A percentile compares a stretch with the other conserved stretches of the same genome.
phyloP scores from a whole-genome alignment of 352 stramenopile species.

The Globisporangium uncinulatum region DNA sequence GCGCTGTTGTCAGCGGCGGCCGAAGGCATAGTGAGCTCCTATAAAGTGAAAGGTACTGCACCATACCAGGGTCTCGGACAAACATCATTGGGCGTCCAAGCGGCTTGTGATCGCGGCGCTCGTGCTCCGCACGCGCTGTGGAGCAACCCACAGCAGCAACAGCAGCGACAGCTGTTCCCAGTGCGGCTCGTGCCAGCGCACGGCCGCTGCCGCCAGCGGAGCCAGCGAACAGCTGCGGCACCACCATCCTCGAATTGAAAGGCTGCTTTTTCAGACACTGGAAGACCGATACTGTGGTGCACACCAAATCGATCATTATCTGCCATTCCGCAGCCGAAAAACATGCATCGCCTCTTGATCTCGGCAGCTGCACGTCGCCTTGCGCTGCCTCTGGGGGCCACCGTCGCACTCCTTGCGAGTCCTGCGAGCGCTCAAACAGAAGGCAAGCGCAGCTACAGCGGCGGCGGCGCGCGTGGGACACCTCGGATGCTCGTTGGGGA shows the following conservation, averaged over 20 bases:
- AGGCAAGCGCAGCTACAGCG: conserved; percentile 1
- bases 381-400: neutral
- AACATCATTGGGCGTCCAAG: conserved; percentile 22
- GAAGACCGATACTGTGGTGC: no score
- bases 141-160: neutral
- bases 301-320: no score
- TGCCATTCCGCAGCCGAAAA: neutral
- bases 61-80: conserved; percentile 31
- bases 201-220: no score
- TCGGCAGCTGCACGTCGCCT: neutral
- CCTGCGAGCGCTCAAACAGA: neutral
- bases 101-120: conserved; percentile 8
- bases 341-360: neutral
- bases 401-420: neutral
- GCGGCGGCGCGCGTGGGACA: conserved; percentile 4
- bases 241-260: no score
- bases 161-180: neutral
- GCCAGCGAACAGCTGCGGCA: no score
- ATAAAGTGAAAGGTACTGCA: no score
- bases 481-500: conserved; percentile 6
- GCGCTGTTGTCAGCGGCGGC: no score
- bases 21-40: no score
- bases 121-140: neutral
- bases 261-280: no score
- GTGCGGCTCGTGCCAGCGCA: neutral